Base-by-base conservation (phyloP, 2,329 filamentous ascomycete genomes). In the Phialocephala subalpina region DNA sequence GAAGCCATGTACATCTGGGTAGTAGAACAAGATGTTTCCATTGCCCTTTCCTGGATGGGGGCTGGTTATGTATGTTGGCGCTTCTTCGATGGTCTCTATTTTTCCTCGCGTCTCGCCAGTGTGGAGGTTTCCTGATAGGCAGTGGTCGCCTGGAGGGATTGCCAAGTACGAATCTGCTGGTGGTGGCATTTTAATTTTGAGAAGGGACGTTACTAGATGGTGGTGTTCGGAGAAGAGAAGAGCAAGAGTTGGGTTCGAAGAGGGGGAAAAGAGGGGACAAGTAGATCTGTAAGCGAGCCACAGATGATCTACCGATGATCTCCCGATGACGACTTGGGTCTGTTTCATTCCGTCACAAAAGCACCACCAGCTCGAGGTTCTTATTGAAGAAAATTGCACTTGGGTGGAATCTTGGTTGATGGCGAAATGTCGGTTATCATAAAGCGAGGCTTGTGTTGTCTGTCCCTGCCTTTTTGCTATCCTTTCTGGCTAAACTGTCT, bases 1-100 rank as follows among this genome's bases (percentile, higher is more conserved):
- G 68, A 83, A 75, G 11, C 81, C 81, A 74, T 76, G 82, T 4
- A 82, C 78, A 64, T 83, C 81, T 0, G 81, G 80, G 69, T 81
- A 83, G 72, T 82, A 83, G 3, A 83, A 72, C 5, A 83, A 60
- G 36, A 83, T 72, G 65, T 82, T 72, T 0, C 80, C 80, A 65
- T 82, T 82, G 4, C 74, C 66, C 35, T 74, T 77, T 8, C 65
- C 73, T 14, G 66, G 58, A 42, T 66, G 55, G 18, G 74, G 78
- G 16, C 60, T 70, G 1, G 73, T 67, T 35, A 82, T 73, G 67
- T 82, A 82, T 0, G 80, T 81, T n/a, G 78, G 74, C 2, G 80
- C 71, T 5, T 75, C 76, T 29, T 72, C 70, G 42, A 82, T 74
- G 1, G 70, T 76, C 27, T 75, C 74, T 22, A 76, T 73, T 3